Base-by-base conservation (phyloP, 768 basidiomycete genomes). In the Clitopilus passeckerianus region DNA sequence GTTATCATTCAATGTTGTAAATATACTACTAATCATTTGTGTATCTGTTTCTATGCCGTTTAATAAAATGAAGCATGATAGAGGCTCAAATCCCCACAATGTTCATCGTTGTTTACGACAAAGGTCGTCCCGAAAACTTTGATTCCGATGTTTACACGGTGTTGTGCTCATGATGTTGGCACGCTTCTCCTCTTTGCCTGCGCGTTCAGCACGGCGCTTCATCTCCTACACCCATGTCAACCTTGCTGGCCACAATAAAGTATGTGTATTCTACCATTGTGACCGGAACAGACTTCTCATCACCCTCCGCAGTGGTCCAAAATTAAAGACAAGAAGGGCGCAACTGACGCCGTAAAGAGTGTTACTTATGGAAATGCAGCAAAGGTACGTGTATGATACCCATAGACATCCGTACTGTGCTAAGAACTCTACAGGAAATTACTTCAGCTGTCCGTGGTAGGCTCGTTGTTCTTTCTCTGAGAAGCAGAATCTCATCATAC, bases 261-360 rank as follows among this genome's bases (percentile, higher is more conserved):
- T 74, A 59, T 53, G 67, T 37, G 18, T 6, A 16, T 16, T 24
- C 12, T 22, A 35, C n/a, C 33, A 15, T 18, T 34, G 18, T 6
- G 35, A 18, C 12, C 18, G 20, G 7, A 14, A 15, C 16, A 27
- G 12, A 15, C 3, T 53, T n/a, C 34, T 16, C 24, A 50, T 64
- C 12, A 46, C 24, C 10, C 1, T 37, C 23, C 57, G 9, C 60
- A 89, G 87, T 89, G 87, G 87, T 87, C 87, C 0, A 89, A 89
- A 78, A 89, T 89, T 66, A 87, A 88, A 67, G 80, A 86, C 58
- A 82, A 77, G 66, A 90, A 90, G 65, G 87, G 85, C 16, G 72
- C 76, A n/a, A 82, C 79, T 62, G 88, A 90, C 67, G 74, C 77
- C 7, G 80, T 83, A 64, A 87, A 82, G 67, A 81, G 86, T 56